phyloP scores from a whole-genome alignment of 805 yeast species.

The Alloascoidea hylecoeti region DNA sequence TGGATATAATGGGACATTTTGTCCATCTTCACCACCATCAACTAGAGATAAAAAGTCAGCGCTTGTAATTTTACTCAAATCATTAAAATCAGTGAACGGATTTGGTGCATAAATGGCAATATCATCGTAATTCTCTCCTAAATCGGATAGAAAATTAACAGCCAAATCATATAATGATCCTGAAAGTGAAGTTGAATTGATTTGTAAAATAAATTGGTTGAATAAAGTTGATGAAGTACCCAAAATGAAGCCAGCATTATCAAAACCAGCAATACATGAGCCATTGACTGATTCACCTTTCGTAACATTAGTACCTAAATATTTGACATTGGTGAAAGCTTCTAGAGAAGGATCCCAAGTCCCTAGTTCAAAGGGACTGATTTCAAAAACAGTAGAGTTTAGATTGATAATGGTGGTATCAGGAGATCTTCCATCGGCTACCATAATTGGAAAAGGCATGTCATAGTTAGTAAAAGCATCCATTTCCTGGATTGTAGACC shows the following conservation, averaged over 20 bases:
- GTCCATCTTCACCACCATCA: constrained; percentile 63
- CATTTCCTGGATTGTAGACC: constrained; percentile 25
- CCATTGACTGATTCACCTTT: constrained; percentile 40
- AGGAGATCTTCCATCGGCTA: constrained; percentile 15
- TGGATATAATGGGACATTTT: constrained; percentile 52
- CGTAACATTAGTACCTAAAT: constrained; percentile 51
- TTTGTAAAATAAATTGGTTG: constrained; percentile 24
- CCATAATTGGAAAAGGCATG: constrained; percentile 28
- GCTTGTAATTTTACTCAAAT: constrained; percentile 21
- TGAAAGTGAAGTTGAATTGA: constrained; percentile 13
- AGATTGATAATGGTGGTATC: constrained; percentile 30
- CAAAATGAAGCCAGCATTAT: constrained; percentile 68
- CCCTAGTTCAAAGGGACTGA: constrained; percentile 52
- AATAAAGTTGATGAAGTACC: constrained; percentile 79
- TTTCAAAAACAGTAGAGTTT: constrained; percentile 33
- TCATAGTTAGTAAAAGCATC: constrained; percentile 30
- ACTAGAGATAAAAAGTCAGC: constrained; percentile 33
- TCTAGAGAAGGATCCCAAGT: constrained; percentile 74
- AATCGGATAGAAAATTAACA: constrained; percentile 10
- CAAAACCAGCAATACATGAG: constrained; percentile 54
- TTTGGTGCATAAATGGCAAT: constrained; percentile 61
- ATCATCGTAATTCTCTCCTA: constrained; percentile 38
- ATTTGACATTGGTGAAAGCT: constrained; percentile 51
- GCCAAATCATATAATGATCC: constrained; percentile 38
- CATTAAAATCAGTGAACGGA: constrained; percentile 40